Evolutionary conservation across 192 early-diverging fungal genomes (phyloP), one percentile per base, ranked within the genome.

Genomic region (Blastocladiella britannica): DNA sequence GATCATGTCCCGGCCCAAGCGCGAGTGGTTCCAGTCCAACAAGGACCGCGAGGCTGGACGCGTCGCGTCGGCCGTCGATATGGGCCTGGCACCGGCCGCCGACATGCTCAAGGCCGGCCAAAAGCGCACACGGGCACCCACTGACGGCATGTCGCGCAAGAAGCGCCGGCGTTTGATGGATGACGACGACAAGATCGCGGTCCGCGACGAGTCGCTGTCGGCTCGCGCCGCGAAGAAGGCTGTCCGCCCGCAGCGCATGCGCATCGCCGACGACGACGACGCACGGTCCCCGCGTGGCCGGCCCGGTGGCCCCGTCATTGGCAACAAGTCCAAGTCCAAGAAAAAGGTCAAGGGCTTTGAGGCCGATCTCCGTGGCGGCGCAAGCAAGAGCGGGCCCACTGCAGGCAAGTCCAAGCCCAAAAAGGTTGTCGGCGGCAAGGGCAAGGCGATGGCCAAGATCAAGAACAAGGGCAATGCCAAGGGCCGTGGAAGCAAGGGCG

Each of bases 21-120:
- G 83, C 72, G 91, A 85, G 6, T 99, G 93, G 93, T 97, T 99
- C 80, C 86, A 92, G 67, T 70, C 81, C 7, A 70, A 79, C 25
- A 74, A 77, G 55, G 84, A 90, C 51, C 88, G 86, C 63, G 74
- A 76, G 47, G 61, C 67, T 6, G 67, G 82, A 4, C 83, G 86
- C 62, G 71, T 70, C 65, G 59, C 51, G 55, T 27, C 22, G 27
- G 26, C 7, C 20, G 26, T 29, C 8, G 59, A 47, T 20, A 9
- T 47, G 2, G 37, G 37, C 15, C n/a, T n/a, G n/a, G n/a, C n/a
- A n/a, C n/a, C n/a, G n/a, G n/a, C n/a, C n/a, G n/a, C n/a, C n/a
- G n/a, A n/a, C n/a, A n/a, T n/a, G n/a, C 37, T 12, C 22, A 51
- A 53, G 4, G 55, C 26, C 62, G 66, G 53, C 55, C 58, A 8